Conservation (phyloP, 345 rosid species). For the Rhodomyrtus tomentosa region DNA sequence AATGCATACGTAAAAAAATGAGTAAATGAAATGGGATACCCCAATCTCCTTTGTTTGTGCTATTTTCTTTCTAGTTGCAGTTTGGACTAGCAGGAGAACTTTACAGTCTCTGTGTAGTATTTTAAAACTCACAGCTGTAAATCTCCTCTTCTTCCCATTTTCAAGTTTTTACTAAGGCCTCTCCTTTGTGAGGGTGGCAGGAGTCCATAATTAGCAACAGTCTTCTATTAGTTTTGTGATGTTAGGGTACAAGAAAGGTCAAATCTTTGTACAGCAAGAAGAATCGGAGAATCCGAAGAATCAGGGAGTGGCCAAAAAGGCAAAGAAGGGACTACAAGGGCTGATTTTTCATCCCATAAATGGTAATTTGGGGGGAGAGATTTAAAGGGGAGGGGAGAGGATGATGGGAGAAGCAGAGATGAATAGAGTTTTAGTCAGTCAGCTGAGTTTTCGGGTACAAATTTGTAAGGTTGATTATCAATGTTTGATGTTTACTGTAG, state of each 20-base stretch:
- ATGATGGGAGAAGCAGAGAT: neutral
- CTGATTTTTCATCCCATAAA: neutral
- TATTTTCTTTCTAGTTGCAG: constrained; percentile 8
- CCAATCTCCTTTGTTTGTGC: constrained; percentile 24
- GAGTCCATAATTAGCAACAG: constrained; percentile 7
- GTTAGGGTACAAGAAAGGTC: constrained; percentile 13
- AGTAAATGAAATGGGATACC: constrained; percentile 36
- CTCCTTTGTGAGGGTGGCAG: constrained; percentile 18
- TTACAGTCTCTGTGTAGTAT: constrained; percentile 19
- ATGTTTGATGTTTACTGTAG: constrained; percentile 1
- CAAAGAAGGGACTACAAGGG: neutral
- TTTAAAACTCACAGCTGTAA: constrained; percentile 15
- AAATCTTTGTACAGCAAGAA: constrained; percentile 18
- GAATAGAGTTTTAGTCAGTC: neutral
- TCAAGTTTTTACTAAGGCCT: constrained; percentile 5
- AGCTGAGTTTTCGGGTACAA: neutral
- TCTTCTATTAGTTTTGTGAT: constrained; percentile 4
- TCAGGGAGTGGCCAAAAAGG: neutral
- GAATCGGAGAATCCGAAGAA: neutral
- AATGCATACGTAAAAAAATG: constrained; percentile 10
- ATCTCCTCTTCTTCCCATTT: constrained; percentile 2
- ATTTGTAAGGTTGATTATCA: neutral
- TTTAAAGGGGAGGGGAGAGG: neutral
- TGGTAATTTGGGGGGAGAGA: neutral
- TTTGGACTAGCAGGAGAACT: constrained; percentile 28